phyloP scores from a whole-genome alignment of 768 basidiomycete genomes.

The Termitomyces sp. region DNA sequence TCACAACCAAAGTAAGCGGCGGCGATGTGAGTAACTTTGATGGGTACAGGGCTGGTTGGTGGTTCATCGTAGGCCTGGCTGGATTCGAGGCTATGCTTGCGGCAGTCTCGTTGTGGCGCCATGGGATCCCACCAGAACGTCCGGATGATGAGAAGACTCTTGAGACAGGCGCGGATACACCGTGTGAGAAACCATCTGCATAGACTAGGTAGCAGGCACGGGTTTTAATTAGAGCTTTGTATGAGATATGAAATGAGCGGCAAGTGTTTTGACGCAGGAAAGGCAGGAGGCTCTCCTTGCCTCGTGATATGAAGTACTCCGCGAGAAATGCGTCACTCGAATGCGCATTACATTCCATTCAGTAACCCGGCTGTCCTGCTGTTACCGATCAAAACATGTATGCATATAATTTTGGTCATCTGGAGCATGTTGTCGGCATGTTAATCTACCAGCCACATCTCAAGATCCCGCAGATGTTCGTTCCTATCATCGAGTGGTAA shows the following conservation, averaged over 20 bases:
- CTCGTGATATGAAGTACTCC: neutral
- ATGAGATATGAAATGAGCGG: neutral
- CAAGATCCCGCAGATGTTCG: neutral
- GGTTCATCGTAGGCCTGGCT: conserved; percentile 13
- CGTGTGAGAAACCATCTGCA: neutral
- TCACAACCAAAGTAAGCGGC: conserved; percentile 25
- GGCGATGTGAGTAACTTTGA: neutral
- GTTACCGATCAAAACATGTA: neutral
- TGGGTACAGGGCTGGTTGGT: conserved; percentile 13
- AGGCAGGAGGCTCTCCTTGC: neutral
- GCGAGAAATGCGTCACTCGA: neutral
- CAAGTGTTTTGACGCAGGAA: neutral
- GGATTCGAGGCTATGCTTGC: conserved; percentile 12
- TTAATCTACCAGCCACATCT: neutral
- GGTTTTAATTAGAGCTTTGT: neutral
- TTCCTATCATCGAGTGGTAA: neutral
- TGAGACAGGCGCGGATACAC: neutral
- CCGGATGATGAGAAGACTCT: neutral
- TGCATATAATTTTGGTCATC: neutral
- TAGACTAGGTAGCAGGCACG: neutral
- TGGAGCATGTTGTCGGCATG: neutral
- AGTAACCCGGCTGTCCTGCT: neutral
- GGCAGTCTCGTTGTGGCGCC: neutral
- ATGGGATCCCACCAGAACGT: neutral
- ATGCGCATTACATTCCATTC: neutral